These are phyloP conservation scores for Domatiomyces catenatus DNA, from an alignment of 2,329 filamentous ascomycete species.

Conservation along the genomic window DNA sequence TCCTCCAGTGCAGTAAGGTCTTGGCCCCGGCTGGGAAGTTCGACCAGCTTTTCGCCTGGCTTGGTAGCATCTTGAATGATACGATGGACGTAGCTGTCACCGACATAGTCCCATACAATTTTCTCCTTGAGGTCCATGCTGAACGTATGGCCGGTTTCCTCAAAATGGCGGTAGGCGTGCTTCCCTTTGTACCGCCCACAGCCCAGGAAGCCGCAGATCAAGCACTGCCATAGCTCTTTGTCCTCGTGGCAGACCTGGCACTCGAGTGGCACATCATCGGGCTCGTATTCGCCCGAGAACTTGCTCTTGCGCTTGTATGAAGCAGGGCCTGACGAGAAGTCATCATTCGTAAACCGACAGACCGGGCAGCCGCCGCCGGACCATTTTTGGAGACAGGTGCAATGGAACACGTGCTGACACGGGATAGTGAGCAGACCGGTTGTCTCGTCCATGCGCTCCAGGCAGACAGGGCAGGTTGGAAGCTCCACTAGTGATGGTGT, in stretches of 20 bases:
- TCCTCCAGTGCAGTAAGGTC: constrained; percentile 23
- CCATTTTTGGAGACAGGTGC: constrained; percentile 91
- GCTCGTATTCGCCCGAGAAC: constrained; percentile 27
- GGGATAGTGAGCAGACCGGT: constrained; percentile 88
- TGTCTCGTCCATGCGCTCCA: constrained; percentile 97
- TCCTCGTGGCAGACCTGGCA: constrained; percentile 69
- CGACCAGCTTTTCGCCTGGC: constrained; percentile 77
- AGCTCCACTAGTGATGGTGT: constrained; percentile 80
- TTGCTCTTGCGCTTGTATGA: constrained; percentile 15
- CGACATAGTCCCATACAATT: constrained; percentile 94
- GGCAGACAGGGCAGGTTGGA: constrained; percentile 87
- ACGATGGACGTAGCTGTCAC: constrained; percentile 89
- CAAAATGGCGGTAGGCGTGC: constrained; percentile 87
- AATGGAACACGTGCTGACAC: constrained; percentile 96
- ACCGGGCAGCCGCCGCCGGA: constrained; percentile 86
- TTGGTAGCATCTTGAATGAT: constrained; percentile 56
- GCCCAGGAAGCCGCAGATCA: constrained; percentile 83
- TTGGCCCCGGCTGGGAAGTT: constrained; percentile 38
- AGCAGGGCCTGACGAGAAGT: constrained; percentile 23
- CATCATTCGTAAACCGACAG: constrained; percentile 70
- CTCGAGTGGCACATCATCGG: constrained; percentile 41
- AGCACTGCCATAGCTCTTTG: constrained; percentile 82
- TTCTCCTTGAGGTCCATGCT: constrained; percentile 86
- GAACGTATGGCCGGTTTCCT: constrained; percentile 76
- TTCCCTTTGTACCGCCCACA: constrained; percentile 90